A percentile compares a stretch with the other conserved stretches of the same genome.
These are phyloP conservation scores for Mycena rebaudengoi DNA, from an alignment of 768 basidiomycete species.

Conservation along the genomic window DNA sequence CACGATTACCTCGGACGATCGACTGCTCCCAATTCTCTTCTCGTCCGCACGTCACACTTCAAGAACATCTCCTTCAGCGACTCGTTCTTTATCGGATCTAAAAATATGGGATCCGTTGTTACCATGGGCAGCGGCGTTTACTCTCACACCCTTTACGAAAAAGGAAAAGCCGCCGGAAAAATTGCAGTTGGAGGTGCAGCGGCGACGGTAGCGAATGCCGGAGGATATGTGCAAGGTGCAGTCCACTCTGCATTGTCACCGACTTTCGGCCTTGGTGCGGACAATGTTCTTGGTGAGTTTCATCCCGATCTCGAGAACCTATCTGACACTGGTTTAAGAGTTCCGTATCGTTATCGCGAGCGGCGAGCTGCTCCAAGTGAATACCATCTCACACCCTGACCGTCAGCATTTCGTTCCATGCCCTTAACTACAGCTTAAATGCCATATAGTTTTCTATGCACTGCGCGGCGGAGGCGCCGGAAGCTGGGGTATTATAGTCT, in stretches of 20 bases:
- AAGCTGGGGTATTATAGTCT: constrained; percentile 47
- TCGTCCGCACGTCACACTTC: constrained; percentile 51
- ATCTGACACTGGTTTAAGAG: constrained; percentile 23
- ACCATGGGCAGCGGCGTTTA: constrained; percentile 37
- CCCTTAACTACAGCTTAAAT: background rate
- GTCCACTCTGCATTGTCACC: constrained; percentile 38
- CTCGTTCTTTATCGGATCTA: constrained; percentile 26
- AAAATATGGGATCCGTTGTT: constrained; percentile 29
- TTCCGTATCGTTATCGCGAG: constrained; percentile 38
- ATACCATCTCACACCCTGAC: constrained; percentile 34
- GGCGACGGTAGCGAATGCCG: constrained; percentile 33
- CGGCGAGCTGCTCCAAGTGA: constrained; percentile 34
- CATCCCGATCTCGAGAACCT: background rate
- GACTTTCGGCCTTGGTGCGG: constrained; percentile 33
- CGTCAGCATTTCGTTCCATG: constrained; percentile 14
- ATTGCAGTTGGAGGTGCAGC: constrained; percentile 35
- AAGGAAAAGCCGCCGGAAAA: constrained; percentile 30
- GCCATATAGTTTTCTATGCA: constrained; percentile 32
- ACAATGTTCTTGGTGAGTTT: constrained; percentile 31
- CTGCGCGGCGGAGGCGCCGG: constrained; percentile 40
- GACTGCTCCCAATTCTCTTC: constrained; percentile 46
- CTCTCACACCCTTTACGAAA: constrained; percentile 29
- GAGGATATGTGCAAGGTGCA: constrained; percentile 40
- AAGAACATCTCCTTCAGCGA: constrained; percentile 41
- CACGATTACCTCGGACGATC: constrained; percentile 56